phyloP scores from a whole-genome alignment of 139 green algal species.

The Chlorella sp. region DNA sequence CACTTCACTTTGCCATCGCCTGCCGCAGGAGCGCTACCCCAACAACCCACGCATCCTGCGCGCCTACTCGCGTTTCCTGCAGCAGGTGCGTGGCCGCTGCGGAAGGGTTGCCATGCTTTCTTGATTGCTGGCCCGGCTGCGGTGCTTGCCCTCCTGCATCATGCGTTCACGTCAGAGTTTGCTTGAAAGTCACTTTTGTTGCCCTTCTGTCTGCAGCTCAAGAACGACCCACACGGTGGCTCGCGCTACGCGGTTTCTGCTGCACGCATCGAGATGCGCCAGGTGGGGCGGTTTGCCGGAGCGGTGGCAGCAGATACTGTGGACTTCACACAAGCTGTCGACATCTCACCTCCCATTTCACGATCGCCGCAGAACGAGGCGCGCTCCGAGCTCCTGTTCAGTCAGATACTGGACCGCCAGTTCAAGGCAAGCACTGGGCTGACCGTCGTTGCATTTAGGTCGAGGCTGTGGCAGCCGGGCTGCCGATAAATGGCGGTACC shows the following conservation, averaged over 20 bases:
- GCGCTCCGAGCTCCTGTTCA: constrained; percentile 6
- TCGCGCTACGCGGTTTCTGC: background rate
- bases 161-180: no score
- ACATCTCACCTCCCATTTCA: background rate
- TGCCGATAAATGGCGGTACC: no score
- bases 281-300: background rate
- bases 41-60: constrained; percentile 25
- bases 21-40: constrained; percentile 10
- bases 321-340: no score
- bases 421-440: background rate
- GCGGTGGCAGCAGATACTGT: background rate
- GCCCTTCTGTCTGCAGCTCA: background rate
- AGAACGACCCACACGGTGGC: constrained; percentile 13
- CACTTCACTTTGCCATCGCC: no score
- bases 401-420: background rate
- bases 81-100: constrained; percentile 8
- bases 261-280: background rate
- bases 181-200: no score
- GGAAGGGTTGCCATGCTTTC: no score
- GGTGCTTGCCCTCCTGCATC: no score
- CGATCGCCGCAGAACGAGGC: background rate
- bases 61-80: constrained; percentile 15
- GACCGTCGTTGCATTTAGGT: no score
- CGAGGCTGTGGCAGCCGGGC: no score
- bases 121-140: no score